These are phyloP conservation scores for Sporothrix pallida DNA, from an alignment of 2,329 filamentous ascomycete genomes.

Conservation along the genomic window DNA sequence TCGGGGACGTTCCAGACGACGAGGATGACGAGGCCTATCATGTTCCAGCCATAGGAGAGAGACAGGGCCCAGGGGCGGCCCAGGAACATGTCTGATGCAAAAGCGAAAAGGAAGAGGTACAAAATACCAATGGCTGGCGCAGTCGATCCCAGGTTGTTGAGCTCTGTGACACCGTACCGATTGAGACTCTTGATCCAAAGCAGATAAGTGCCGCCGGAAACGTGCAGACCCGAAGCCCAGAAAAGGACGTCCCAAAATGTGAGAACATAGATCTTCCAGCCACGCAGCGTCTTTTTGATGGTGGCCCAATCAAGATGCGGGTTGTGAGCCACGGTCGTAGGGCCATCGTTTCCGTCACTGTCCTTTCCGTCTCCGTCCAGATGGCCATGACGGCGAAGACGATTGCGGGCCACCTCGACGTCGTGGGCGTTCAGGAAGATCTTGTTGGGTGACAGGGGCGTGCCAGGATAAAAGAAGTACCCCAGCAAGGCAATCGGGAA, in stretches of 20 bases:
- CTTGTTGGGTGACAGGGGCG: slow-evolving; percentile 49
- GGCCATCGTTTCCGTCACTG: not conserved
- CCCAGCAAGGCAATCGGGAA: slow-evolving; percentile 59
- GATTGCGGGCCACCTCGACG: not conserved
- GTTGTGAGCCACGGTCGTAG: not conserved
- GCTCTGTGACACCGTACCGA: slow-evolving; percentile 18
- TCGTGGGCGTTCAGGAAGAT: slow-evolving; percentile 45
- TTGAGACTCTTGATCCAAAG: slow-evolving; percentile 63
- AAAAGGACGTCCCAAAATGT: slow-evolving; percentile 60
- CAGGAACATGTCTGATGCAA: slow-evolving; percentile 59
- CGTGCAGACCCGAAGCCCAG: slow-evolving; percentile 58
- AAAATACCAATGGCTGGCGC: slow-evolving; percentile 58
- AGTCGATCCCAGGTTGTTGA: slow-evolving; percentile 33
- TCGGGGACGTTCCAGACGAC: slow-evolving; percentile 63
- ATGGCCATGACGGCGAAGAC: slow-evolving; percentile 19
- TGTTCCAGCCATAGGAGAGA: slow-evolving; percentile 56
- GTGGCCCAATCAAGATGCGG: not conserved
- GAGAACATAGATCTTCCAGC: slow-evolving; percentile 54
- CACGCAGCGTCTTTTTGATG: not conserved
- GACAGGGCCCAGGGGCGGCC: slow-evolving; percentile 63
- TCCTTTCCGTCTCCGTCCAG: not conserved
- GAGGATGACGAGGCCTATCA: slow-evolving; percentile 59
- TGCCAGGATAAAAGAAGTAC: slow-evolving; percentile 55
- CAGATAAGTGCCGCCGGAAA: slow-evolving; percentile 57
- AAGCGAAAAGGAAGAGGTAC: slow-evolving; percentile 60